These are phyloP conservation scores for Globisporangium alternatum DNA, from an alignment of 352 stramenopile genomes.

Conservation along the genomic window DNA sequence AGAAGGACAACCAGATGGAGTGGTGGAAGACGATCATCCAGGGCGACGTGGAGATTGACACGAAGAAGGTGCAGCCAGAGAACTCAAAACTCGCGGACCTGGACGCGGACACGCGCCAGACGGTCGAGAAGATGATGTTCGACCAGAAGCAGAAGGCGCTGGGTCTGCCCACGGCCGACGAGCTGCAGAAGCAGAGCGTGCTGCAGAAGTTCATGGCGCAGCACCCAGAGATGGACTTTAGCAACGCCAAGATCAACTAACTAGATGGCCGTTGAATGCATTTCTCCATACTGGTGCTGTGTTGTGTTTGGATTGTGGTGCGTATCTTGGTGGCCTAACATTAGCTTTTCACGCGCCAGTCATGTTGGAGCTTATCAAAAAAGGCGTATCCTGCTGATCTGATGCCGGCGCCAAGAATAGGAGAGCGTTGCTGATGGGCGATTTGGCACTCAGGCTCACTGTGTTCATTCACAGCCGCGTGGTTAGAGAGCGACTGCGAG, in stretches of 20 bases:
- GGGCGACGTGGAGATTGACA: slow-evolving; percentile 96
- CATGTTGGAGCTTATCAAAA: background rate
- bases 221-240: slow-evolving; percentile 99
- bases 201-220: slow-evolving; percentile 99
- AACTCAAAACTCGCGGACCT: slow-evolving; percentile 98
- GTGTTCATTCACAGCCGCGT: background rate
- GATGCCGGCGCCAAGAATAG: slow-evolving; percentile 14
- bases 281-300: background rate
- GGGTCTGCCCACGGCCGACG: slow-evolving; percentile 95
- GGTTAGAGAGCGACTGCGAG: background rate
- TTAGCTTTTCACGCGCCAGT: slow-evolving; percentile 1
- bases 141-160: slow-evolving; percentile 97
- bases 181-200: slow-evolving; percentile 97
- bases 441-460: slow-evolving; percentile 22
- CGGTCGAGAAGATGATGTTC: slow-evolving; percentile 99
- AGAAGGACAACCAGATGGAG: slow-evolving; percentile 99
- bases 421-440: background rate
- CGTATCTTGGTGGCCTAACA: slow-evolving; percentile 3
- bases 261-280: background rate
- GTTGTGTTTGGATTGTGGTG: background rate
- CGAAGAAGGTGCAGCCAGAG: slow-evolving; percentile 98
- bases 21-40: slow-evolving; percentile 98
- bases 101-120: slow-evolving; percentile 97
- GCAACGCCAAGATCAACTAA: slow-evolving; percentile 97
- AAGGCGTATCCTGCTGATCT: slow-evolving; percentile 1